These are phyloP conservation scores for Sodiomyces alkalinus DNA, from an alignment of 2,329 filamentous ascomycete species.

Conservation along the genomic window DNA sequence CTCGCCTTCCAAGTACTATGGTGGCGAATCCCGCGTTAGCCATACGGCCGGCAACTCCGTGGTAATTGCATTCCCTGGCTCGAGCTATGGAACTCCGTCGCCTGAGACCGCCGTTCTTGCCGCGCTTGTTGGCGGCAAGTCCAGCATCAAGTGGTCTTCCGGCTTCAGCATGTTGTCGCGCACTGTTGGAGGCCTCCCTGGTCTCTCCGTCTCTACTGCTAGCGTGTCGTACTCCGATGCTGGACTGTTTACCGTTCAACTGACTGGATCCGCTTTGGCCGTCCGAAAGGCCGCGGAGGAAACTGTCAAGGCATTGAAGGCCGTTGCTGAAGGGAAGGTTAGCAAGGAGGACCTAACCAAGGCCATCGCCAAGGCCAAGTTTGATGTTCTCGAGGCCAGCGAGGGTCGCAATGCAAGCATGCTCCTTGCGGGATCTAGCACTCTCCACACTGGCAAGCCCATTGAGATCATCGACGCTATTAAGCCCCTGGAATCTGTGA, in stretches of 20 bases:
- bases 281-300: conserved; percentile 62
- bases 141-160: conserved; percentile 86
- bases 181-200: conserved; percentile 50
- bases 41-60: conserved; percentile 66
- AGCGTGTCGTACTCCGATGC: conserved; percentile 87
- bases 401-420: conserved; percentile 66
- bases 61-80: conserved; percentile 86
- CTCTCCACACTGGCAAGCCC: conserved; percentile 67
- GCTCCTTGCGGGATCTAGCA: conserved; percentile 68
- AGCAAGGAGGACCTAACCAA: conserved; percentile 79
- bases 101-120: conserved; percentile 79
- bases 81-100: conserved; percentile 68
- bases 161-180: conserved; percentile 87
- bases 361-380: conserved; percentile 86
- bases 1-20: conserved; percentile 70
- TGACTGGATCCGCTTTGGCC: conserved; percentile 58
- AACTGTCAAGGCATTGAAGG: conserved; percentile 69
- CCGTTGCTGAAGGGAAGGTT: conserved; percentile 59
- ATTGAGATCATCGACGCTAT: conserved; percentile 72
- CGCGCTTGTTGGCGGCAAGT: conserved; percentile 77
- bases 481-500: conserved; percentile 67
- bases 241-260: conserved; percentile 71
- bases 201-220: conserved; percentile 54
- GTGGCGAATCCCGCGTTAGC: conserved; percentile 82
- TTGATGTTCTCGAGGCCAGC: conserved; percentile 69